A percentile compares a stretch with the other conserved stretches of the same genome.
Evolutionary conservation across 805 yeast species (phyloP).

Genomic region (Ogataea saltuana): DNA sequence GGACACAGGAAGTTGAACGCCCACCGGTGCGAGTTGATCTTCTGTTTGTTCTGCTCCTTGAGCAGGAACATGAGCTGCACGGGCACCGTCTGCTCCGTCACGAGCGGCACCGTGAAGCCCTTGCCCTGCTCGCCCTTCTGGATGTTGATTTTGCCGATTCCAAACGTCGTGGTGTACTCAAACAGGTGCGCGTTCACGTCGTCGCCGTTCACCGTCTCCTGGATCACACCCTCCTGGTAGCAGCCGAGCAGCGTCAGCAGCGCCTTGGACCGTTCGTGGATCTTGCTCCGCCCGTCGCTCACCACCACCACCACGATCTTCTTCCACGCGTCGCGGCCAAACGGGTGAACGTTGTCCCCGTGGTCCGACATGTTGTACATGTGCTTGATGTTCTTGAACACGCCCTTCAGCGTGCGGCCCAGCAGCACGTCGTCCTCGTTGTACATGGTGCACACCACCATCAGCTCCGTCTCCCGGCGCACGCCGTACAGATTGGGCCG

Average conservation of each 20-base stretch:
- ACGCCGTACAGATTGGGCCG: slow-evolving; percentile 76
- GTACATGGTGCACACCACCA: slow-evolving; percentile 89
- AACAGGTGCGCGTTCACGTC: slow-evolving; percentile 85
- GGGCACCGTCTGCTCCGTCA: slow-evolving; percentile 65
- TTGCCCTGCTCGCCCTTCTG: slow-evolving; percentile 55
- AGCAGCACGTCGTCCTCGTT: slow-evolving; percentile 83
- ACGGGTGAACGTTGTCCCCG: slow-evolving; percentile 54
- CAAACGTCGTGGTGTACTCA: slow-evolving; percentile 90
- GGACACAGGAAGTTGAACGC: slow-evolving; percentile 90
- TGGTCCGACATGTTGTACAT: slow-evolving; percentile 48
- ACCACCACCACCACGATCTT: slow-evolving; percentile 86
- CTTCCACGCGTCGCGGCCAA: slow-evolving; percentile 96
- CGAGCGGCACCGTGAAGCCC: slow-evolving; percentile 55
- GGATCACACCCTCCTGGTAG: slow-evolving; percentile 93
- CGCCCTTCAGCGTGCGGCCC: slow-evolving; percentile 86
- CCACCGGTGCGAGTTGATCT: slow-evolving; percentile 96
- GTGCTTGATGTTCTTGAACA: slow-evolving; percentile 80
- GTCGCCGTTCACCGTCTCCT: slow-evolving; percentile 79
- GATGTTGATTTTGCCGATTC: slow-evolving; percentile 48
- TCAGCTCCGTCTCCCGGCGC: slow-evolving; percentile 79
- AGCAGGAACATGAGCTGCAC: slow-evolving; percentile 85
- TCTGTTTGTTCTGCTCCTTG: slow-evolving; percentile 85
- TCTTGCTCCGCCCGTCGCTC: slow-evolving; percentile 86
- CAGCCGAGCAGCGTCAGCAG: slow-evolving; percentile 83
- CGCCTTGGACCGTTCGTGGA: slow-evolving; percentile 75